A percentile compares a stretch with the other conserved stretches of the same genome.
phyloP scores from a whole-genome alignment of 176 grass and related monocot species.

The Oryza rufipogon region DNA sequence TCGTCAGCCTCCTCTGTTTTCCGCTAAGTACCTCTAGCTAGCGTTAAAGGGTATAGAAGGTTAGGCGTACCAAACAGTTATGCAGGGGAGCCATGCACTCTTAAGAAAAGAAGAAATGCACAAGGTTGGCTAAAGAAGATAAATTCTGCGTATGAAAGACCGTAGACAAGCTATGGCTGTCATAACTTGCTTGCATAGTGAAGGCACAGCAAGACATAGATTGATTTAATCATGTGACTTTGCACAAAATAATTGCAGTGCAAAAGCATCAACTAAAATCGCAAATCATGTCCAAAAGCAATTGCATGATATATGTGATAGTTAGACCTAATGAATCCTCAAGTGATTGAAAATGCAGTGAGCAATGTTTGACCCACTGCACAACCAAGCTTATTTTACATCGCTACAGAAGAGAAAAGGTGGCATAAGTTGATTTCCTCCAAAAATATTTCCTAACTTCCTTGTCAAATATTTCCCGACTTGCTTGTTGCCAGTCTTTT shows the following conservation, averaged over 20 bases:
- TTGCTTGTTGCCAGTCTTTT: neutral
- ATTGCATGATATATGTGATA: neutral
- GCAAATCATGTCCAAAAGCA: neutral
- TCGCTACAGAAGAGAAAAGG: slow-evolving; percentile 26
- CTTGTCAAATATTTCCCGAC: neutral
- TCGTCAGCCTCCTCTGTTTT: too few species aligned
- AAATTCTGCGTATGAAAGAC: neutral
- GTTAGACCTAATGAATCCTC: neutral
- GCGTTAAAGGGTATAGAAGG: too few species aligned
- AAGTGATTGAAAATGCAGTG: neutral
- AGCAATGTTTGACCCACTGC: neutral
- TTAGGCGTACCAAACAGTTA: too few species aligned
- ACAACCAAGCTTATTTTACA: slow-evolving; percentile 5
- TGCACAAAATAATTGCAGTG: neutral
- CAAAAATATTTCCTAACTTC: neutral
- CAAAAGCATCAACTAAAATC: slow-evolving; percentile 6
- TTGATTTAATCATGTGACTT: neutral
- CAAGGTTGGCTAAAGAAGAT: neutral
- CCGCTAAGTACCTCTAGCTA: too few species aligned
- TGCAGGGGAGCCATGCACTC: too few species aligned
- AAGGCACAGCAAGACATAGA: neutral
- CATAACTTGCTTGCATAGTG: neutral
- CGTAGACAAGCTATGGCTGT: too few species aligned
- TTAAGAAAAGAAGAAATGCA: too few species aligned
- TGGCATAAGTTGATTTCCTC: neutral